phyloP scores from a whole-genome alignment of 768 basidiomycete genomes.

The Podaxis mareebaensis region DNA sequence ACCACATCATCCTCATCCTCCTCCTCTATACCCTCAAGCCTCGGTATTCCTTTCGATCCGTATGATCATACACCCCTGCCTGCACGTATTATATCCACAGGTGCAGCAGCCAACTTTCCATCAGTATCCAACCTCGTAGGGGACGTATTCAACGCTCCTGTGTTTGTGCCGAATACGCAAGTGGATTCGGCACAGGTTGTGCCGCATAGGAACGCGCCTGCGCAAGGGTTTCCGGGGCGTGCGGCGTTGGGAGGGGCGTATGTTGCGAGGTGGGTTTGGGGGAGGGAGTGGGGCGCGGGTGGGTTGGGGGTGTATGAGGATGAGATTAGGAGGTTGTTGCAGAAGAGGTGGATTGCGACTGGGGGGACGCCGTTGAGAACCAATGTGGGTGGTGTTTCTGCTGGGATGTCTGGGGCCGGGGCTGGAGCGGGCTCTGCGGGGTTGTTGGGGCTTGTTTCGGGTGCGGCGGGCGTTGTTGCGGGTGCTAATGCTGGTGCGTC shows the following conservation, averaged over 20 bases:
- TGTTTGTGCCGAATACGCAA: constrained; percentile 73
- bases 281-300: constrained; percentile 54
- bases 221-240: constrained; percentile 65
- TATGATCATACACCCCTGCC: constrained; percentile 74
- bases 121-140: constrained; percentile 77
- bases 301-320: constrained; percentile 74
- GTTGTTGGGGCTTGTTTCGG: constrained; percentile 15
- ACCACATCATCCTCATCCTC: background rate
- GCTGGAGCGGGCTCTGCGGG: background rate
- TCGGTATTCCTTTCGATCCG: constrained; percentile 76
- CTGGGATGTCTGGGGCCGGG: background rate
- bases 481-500: constrained; percentile 19
- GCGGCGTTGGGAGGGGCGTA: constrained; percentile 77
- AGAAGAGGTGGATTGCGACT: constrained; percentile 72
- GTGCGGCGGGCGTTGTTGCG: constrained; percentile 11
- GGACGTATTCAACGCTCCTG: constrained; percentile 81
- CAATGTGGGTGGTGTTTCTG: constrained; percentile 46
- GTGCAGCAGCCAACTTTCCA: constrained; percentile 85
- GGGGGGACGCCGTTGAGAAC: constrained; percentile 62
- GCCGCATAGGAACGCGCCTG: constrained; percentile 75
- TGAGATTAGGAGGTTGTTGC: constrained; percentile 69
- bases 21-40: constrained; percentile 32
- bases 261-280: constrained; percentile 86
- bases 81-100: constrained; percentile 64
- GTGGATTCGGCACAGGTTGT: constrained; percentile 75